phyloP scores from a whole-genome alignment of 768 basidiomycete genomes.

The Fistulinella prunicolor region DNA sequence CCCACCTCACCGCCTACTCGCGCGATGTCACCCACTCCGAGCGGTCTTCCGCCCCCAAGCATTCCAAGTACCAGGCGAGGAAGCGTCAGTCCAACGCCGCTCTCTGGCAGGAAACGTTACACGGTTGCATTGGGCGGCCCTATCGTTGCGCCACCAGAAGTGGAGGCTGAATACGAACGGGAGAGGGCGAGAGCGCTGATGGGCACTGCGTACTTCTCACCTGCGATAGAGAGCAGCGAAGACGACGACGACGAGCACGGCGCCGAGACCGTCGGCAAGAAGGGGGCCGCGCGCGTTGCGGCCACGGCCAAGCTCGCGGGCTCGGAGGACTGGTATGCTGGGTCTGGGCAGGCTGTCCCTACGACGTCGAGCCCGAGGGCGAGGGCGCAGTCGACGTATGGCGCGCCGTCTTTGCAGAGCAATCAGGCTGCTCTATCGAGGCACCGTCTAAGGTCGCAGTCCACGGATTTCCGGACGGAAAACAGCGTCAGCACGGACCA shows the following conservation, averaged over 20 bases:
- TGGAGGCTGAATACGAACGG: conserved; percentile 29
- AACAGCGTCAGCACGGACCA: conserved; percentile 8
- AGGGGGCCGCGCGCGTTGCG: conserved; percentile 26
- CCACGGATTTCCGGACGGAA: conserved; percentile 33
- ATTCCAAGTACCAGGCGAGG: conserved; percentile 39
- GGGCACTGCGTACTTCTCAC: conserved; percentile 45
- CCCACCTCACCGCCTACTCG: conserved; percentile 25
- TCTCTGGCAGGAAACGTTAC: conserved; percentile 61
- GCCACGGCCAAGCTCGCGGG: conserved; percentile 35
- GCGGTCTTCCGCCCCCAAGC: conserved; percentile 44
- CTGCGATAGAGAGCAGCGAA: conserved; percentile 35
- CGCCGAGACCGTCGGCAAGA: conserved; percentile 58
- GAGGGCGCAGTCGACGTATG: conserved; percentile 62
- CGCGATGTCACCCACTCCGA: conserved; percentile 22
- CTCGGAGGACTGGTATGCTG: conserved; percentile 19
- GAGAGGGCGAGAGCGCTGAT: conserved; percentile 26
- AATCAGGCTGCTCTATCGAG: conserved; percentile 25
- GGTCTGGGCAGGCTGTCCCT: conserved; percentile 4
- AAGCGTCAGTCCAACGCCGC: conserved; percentile 68
- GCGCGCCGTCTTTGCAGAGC: conserved; percentile 30
- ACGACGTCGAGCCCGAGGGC: conserved; percentile 28
- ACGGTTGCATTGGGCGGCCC: conserved; percentile 82
- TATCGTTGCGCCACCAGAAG: conserved; percentile 42
- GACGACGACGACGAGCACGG: conserved; percentile 36
- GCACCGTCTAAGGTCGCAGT: conserved; percentile 38